phyloP scores from a whole-genome alignment of 306 rosid species.

The Vachellia pachyceras region DNA sequence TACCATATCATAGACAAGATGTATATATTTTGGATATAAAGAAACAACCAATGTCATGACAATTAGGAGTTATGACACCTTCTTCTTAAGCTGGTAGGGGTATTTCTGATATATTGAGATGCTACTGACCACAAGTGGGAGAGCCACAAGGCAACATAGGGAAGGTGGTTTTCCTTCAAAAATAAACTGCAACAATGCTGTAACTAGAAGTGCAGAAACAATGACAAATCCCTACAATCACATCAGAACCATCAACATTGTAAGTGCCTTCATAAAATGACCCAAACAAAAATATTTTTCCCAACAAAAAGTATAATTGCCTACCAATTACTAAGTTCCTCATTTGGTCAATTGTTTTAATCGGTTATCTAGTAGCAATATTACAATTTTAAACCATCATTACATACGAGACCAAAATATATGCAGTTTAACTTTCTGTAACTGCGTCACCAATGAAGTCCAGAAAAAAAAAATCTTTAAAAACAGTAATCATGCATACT shows the following conservation, averaged over 20 bases:
- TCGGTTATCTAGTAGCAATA: not conserved
- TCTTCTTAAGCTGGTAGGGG: conserved; percentile 73
- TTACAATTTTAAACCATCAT: not conserved
- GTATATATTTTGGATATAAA: conserved; percentile 35
- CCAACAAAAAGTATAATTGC: not conserved
- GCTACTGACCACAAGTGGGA: conserved; percentile 86
- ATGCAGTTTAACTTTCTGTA: conserved; percentile 14
- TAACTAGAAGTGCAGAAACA: conserved; percentile 90
- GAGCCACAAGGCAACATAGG: conserved; percentile 77
- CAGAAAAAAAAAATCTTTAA: conserved; percentile 1
- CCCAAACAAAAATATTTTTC: not conserved
- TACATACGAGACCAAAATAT: not conserved
- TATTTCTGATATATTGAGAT: conserved; percentile 88
- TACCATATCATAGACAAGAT: conserved; percentile 56
- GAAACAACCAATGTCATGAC: conserved; percentile 26
- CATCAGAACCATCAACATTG: not conserved
- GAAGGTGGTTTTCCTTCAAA: conserved; percentile 98
- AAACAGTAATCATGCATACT: conserved; percentile 1
- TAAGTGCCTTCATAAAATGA: conserved; percentile 17
- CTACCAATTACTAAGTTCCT: conserved; percentile 16
- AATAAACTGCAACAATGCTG: conserved; percentile 90
- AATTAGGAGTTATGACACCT: conserved; percentile 53
- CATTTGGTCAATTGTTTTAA: not conserved
- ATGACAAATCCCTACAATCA: conserved; percentile 96
- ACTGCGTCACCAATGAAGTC: conserved; percentile 17